A percentile compares a stretch with the other conserved stretches of the same genome.
Conservation (phyloP, 176 grass and related monocot species). For the Chrysopogon serrulatus region DNA sequence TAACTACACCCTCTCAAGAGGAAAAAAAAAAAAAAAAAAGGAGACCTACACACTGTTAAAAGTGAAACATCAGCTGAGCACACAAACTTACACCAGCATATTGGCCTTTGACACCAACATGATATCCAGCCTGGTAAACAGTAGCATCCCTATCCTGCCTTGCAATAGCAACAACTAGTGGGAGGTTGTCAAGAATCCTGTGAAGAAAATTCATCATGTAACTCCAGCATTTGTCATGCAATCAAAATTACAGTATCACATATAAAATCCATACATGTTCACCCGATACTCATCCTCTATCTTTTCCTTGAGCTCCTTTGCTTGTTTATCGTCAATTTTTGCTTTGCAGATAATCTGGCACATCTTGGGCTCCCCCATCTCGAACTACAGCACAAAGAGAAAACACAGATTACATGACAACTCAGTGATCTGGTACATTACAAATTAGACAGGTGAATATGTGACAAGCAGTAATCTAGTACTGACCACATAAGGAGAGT, state of each 20-base stretch:
- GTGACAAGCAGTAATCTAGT: background rate
- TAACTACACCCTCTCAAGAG: no score
- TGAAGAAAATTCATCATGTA: background rate
- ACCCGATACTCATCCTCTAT: conserved; percentile 38
- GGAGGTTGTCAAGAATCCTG: conserved; percentile 41
- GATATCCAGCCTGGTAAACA: conserved; percentile 38
- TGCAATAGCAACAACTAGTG: conserved; percentile 20
- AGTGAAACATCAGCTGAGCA: background rate
- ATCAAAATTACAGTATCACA: background rate
- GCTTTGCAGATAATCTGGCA: conserved; percentile 24
- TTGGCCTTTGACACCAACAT: conserved; percentile 38
- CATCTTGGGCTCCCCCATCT: conserved; percentile 31
- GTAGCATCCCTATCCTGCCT: conserved; percentile 1
- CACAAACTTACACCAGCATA: conserved; percentile 35
- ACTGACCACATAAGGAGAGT: conserved; percentile 41
- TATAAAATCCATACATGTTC: conserved; percentile 17
- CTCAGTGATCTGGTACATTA: background rate
- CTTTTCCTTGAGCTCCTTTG: conserved; percentile 39
- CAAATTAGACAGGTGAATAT: background rate
- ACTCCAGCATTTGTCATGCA: background rate
- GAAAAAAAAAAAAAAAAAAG: background rate
- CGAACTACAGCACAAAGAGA: conserved; percentile 13
- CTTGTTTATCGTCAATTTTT: conserved; percentile 7
- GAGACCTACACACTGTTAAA: background rate
- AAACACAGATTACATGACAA: background rate